Evolutionary conservation across 2,329 filamentous ascomycete genomes (phyloP), one percentile per base, ranked within the genome.

Genomic region (Hymenotorrendiella dingleyae): DNA sequence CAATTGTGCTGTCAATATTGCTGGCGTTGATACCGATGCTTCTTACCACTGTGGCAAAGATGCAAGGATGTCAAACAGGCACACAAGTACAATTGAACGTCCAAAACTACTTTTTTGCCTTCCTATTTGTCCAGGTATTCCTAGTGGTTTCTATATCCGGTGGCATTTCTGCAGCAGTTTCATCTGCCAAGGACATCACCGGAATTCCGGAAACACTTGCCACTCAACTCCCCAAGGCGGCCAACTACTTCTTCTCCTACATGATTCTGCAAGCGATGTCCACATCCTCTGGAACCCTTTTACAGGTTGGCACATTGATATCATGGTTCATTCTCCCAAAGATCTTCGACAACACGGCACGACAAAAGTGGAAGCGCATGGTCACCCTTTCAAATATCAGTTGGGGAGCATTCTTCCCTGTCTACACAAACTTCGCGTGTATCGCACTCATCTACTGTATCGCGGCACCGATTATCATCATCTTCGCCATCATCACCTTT

Each of bases 191-290:
- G 17, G 46, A 73, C 3, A 80, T 87, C 6, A 66, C 69, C n/a
- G 73, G 73, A 27, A 77, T 94, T 44, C 78, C 93, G 0, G 64
- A 78, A 14, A 72, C 85, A 0, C 68, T 98, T 21, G 91, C 91
- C 0, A 63, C 71, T 9, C 93, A 90, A 47, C 69, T 98, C 4
- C 93, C 93, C 2, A 85, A 80, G 54, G 84, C 90, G 0, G 85
- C 88, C 54, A 95, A 96, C 61, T 98, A 97, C 65, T 98, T 97
- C 70, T 97, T 96, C 72, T 91, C 88, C 1, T 98, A 98, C 74
- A 90, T 98, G 81, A 84, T 96, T 60, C 80, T 98, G 8, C 93
- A 97, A 58, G 88, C 90, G 0, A 73, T 97, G 55, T 89, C 87
- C 49, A 89, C 87, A 49, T 95, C 89, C 62, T 91, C 91, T 1